These are phyloP conservation scores for Nannochloris sp. DNA, from an alignment of 139 green algal genomes.

Conservation along the genomic window DNA sequence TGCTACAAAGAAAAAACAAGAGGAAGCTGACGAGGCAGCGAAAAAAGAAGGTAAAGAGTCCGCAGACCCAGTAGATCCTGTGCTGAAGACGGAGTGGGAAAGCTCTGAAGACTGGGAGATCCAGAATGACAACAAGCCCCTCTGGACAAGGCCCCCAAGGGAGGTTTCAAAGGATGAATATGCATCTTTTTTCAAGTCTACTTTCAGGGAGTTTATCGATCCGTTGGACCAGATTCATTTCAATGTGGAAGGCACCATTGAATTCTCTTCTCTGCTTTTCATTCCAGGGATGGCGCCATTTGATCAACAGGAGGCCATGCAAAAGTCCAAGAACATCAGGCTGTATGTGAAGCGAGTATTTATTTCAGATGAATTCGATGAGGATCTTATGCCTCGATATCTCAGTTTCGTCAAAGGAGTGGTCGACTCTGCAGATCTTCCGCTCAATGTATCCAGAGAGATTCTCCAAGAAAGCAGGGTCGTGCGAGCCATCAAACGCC, in stretches of 20 bases:
- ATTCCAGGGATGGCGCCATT: slow-evolving; percentile 96
- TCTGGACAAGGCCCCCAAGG: slow-evolving; percentile 80
- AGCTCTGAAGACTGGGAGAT: slow-evolving; percentile 68
- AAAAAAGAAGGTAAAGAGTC: slow-evolving; percentile 54
- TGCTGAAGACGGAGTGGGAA: slow-evolving; percentile 82
- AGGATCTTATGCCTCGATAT: slow-evolving; percentile 91
- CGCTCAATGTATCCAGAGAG: slow-evolving; percentile 95
- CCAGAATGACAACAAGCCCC: slow-evolving; percentile 95
- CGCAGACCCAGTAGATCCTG: slow-evolving; percentile 56
- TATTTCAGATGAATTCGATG: slow-evolving; percentile 96
- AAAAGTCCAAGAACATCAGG: slow-evolving; percentile 60
- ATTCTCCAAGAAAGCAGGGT: slow-evolving; percentile 91
- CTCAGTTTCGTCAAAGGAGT: slow-evolving; percentile 87
- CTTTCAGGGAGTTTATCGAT: slow-evolving; percentile 74
- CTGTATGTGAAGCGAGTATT: slow-evolving; percentile 98
- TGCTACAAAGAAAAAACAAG: slow-evolving; percentile 65
- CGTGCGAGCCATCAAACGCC: slow-evolving; percentile 85
- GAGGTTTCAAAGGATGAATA: slow-evolving; percentile 81
- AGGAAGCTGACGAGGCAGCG: slow-evolving; percentile 61
- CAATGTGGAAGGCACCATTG: slow-evolving; percentile 94
- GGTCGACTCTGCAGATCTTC: slow-evolving; percentile 92
- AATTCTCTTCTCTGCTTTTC: slow-evolving; percentile 92
- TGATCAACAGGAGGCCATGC: slow-evolving; percentile 61
- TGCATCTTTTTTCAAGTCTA: slow-evolving; percentile 91
- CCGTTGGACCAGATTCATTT: slow-evolving; percentile 71